These are phyloP conservation scores for Leishmania tropica DNA, from an alignment of 208 protist species.

Conservation along the genomic window DNA sequence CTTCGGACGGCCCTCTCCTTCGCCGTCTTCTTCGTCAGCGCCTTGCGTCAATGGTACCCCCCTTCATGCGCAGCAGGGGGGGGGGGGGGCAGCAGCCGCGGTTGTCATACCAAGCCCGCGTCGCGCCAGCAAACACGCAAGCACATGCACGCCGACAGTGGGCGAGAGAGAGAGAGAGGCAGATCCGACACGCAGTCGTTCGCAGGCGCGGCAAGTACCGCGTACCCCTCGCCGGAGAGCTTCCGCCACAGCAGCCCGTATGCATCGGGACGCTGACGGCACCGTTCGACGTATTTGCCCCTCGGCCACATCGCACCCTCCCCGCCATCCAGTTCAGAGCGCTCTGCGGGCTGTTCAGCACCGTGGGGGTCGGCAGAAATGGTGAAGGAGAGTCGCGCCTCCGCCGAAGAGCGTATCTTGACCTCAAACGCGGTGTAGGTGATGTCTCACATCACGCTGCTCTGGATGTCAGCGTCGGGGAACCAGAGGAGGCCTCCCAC, in stretches of 20 bases:
- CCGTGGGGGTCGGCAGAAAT: conserved; percentile 56
- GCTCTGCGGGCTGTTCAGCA: conserved; percentile 54
- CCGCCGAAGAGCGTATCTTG: conserved; percentile 36
- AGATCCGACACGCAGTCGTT: conserved; percentile 26
- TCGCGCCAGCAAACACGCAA: not conserved
- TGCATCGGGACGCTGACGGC: conserved; percentile 46
- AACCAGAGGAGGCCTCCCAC: conserved; percentile 19
- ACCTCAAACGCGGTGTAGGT: conserved; percentile 57
- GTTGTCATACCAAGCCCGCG: not conserved
- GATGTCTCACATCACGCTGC: conserved; percentile 44
- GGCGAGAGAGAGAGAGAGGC: not conserved
- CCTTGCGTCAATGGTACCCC: not conserved
- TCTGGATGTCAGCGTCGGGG: conserved; percentile 24
- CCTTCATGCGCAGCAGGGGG: not conserved
- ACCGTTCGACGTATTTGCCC: conserved; percentile 52
- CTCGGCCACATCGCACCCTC: conserved; percentile 33
- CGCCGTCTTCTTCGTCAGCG: not conserved
- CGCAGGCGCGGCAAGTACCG: conserved; percentile 23
- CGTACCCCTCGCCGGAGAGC: conserved; percentile 26
- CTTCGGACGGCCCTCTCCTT: not conserved
- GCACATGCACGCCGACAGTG: not conserved
- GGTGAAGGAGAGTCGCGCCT: conserved; percentile 51
- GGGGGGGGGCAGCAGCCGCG: not conserved
- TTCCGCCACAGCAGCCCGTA: conserved; percentile 42
- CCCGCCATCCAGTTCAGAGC: conserved; percentile 58